Conservation (phyloP, 345 rosid genomes). For the Geranium rotundifolium region DNA sequence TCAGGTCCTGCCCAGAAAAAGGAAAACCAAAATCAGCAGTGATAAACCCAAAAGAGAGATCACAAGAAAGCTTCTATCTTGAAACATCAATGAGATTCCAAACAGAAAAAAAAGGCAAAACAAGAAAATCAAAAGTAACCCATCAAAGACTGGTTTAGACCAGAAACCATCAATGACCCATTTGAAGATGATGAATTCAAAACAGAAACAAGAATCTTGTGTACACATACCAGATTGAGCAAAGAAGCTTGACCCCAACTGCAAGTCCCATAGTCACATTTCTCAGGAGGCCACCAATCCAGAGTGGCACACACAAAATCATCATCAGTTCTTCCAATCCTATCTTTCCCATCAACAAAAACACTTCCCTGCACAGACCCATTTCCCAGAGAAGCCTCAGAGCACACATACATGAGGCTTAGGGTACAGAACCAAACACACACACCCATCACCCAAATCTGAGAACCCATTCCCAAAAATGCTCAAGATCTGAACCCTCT, state of each 20-base stretch:
- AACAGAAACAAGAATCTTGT: no score
- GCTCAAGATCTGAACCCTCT: no score
- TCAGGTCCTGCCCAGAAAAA: conserved; percentile 37
- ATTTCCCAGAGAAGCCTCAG: no score
- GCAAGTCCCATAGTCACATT: conserved; percentile 23
- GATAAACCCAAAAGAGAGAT: no score
- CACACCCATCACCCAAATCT: no score
- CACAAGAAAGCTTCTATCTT: no score
- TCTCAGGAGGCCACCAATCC: conserved; percentile 26
- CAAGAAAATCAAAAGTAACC: not conserved
- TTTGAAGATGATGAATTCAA: not conserved
- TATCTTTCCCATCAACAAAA: conserved; percentile 11
- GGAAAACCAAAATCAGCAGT: no score
- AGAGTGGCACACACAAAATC: conserved; percentile 22
- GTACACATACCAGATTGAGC: conserved; percentile 11
- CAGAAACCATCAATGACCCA: not conserved
- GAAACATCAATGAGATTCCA: no score
- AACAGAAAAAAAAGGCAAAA: not conserved
- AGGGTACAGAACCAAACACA: no score
- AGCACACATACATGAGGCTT: no score
- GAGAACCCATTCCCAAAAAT: no score
- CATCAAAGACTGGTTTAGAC: not conserved
- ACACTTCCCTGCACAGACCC: conserved; percentile 7
- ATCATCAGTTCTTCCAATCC: conserved; percentile 13
- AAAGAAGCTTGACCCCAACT: conserved; percentile 20